Evolutionary conservation across 129 eudicot genomes (phyloP), one percentile per base, ranked within the genome.

Genomic region (Rutidosis leptorrhynchoides): DNA sequence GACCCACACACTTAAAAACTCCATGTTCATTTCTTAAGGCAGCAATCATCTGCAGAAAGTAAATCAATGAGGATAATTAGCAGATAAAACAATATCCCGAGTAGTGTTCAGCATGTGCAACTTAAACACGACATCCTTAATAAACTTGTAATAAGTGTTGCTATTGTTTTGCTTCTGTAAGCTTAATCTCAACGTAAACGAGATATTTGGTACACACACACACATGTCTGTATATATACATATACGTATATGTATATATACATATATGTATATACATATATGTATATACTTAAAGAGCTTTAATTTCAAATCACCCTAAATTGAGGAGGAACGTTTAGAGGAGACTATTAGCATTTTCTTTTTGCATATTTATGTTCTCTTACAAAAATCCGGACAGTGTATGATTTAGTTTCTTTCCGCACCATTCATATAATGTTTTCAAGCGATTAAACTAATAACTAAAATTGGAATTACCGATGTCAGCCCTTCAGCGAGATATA

Each of bases 401-500:
- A 37, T 37, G 9, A 9, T 32, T 37, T 37, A 37, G 11, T 37
- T 37, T 37, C 45, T 11, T 37, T 37, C 45, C 1, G 11, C 45
- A 9, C 11, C 45, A 3, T 37, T 37, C 45, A 53, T 22, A 24
- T 10, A 22, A 53, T 53, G 58, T 53, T 53, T 53, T 53, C 58
- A 51, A 12, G 58, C 14, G 16, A 37, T 10, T 37, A 37, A 37
- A 37, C 15, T 37, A 37, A 37, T 37, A 9, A 15, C 6, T 10
- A 37, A 10, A 3, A 11, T 9, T 10, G 45, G 15, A 1, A 63
- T 72, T 88, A 92, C 98, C 96, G 88, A 73, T 70, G 92, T 82
- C 30, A 92, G 86, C 42, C 96, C 98, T 85, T 92, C 95, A 10
- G 95, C 95, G 62, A 92, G 83, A 84, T 79, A 92, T 76, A 88